These are phyloP conservation scores for Sporormia fimetaria DNA, from an alignment of 495 filamentous ascomycete species.

Conservation along the genomic window DNA sequence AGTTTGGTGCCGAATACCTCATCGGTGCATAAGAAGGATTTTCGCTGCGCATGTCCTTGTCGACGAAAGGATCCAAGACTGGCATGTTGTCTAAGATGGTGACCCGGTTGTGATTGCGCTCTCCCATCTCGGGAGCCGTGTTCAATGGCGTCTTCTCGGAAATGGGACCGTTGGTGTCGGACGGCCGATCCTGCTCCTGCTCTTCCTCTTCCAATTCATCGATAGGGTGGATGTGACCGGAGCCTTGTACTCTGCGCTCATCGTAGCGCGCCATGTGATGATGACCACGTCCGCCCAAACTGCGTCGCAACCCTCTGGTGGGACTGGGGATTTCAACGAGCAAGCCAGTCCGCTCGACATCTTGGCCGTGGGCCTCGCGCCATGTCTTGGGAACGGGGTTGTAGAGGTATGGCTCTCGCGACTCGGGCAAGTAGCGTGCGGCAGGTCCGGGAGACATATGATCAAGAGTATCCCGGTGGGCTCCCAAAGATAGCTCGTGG, in stretches of 20 bases:
- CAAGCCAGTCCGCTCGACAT: slow-evolving; percentile 45
- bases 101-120: background rate
- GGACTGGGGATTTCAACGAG: slow-evolving; percentile 47
- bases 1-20: slow-evolving; percentile 10
- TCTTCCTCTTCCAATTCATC: slow-evolving; percentile 58
- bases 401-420: slow-evolving; percentile 8
- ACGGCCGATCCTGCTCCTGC: slow-evolving; percentile 1
- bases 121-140: slow-evolving; percentile 16
- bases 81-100: slow-evolving; percentile 18
- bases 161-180: too few relatives aligned
- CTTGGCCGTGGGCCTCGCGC: slow-evolving; percentile 26
- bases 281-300: slow-evolving; percentile 33
- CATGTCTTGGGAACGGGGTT: slow-evolving; percentile 13
- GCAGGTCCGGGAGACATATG: slow-evolving; percentile 10
- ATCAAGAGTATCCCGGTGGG: slow-evolving; percentile 30
- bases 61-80: slow-evolving; percentile 17
- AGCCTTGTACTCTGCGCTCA: slow-evolving; percentile 38
- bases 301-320: slow-evolving; percentile 39
- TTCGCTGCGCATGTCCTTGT: background rate
- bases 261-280: slow-evolving; percentile 39
- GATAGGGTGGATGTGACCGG: slow-evolving; percentile 51
- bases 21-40: background rate
- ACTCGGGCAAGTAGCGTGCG: slow-evolving; percentile 11
- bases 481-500: slow-evolving; percentile 41
- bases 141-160: slow-evolving; percentile 8